Evolutionary conservation across 2,329 filamentous ascomycete genomes (phyloP).

Genomic region (Ophiocordyceps camponoti-saundersi): DNA sequence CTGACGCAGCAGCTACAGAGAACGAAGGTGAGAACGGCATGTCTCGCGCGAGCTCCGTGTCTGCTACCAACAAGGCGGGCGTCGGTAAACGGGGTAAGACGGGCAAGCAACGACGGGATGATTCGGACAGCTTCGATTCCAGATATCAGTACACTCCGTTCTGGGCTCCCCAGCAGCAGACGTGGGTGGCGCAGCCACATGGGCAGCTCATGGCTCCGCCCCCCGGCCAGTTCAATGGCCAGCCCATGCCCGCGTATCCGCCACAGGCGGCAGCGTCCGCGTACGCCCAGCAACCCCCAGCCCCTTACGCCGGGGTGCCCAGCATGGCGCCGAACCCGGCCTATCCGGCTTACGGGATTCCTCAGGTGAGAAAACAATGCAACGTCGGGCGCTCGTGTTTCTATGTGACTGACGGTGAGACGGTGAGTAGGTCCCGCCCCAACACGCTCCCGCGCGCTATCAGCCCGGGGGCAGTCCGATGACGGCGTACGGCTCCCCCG

Average conservation of each 20-base stretch:
- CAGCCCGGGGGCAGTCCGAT: conserved; percentile 17
- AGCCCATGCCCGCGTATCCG: conserved; percentile 28
- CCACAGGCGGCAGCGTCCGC: conserved; percentile 22
- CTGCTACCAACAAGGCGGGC: conserved; percentile 60
- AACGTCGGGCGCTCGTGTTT: not conserved
- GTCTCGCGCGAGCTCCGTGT: conserved; percentile 76
- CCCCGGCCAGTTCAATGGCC: conserved; percentile 22
- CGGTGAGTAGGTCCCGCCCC: conserved; percentile 12
- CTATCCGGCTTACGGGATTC: conserved; percentile 29
- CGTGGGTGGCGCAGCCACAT: conserved; percentile 38
- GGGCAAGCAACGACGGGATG: conserved; percentile 43
- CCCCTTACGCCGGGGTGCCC: conserved; percentile 26
- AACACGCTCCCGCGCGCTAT: conserved; percentile 10
- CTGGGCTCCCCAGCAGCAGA: conserved; percentile 39
- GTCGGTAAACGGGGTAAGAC: conserved; percentile 54
- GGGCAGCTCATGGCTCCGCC: conserved; percentile 26
- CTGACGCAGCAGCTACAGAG: conserved; percentile 18
- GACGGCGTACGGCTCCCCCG: conserved; percentile 18
- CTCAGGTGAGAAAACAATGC: conserved; percentile 22
- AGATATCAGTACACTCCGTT: conserved; percentile 54
- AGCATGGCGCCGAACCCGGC: conserved; percentile 23
- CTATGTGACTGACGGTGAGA: not conserved
- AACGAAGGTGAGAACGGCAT: conserved; percentile 57
- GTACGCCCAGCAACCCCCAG: conserved; percentile 24
- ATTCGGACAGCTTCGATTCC: conserved; percentile 48